Evolutionary conservation across 257 asterid species (phyloP), one percentile per base, ranked within the genome.

Genomic region (Przewalskia tangutica): DNA sequence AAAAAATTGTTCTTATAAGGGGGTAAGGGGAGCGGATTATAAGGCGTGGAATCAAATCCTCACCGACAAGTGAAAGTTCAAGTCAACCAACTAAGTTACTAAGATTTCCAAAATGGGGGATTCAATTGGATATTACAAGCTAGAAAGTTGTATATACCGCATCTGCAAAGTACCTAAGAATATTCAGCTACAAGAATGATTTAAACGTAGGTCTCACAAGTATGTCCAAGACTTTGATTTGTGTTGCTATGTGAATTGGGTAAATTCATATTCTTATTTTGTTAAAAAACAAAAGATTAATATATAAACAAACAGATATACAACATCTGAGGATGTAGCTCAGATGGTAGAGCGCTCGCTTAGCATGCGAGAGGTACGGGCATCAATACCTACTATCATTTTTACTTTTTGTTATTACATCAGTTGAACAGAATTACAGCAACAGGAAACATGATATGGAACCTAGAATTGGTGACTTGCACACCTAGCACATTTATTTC

Each of bases 331-430:
- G 91, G 90, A 85, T 89, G 91, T 89, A 88, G 92, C 90, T 89
- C 92, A 88, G 89, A 89, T 88, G 92, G 93, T 89, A 89, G 90
- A 89, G 90, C 88, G 85, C 89, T 88, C 87, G 89, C 88, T 86
- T 85, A 79, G 89, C 87, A 84, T 87, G 90, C 88, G 88, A 89
- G 87, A 84, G 89, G 88, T 79, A 84, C 85, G 89, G 89, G 89
- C 87, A 84, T 87, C 87, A 86, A 84, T 84, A 85, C 88, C 88
- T n/a, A n/a, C 27, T n/a, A 23, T 42, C 38, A 13, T 12, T 17
- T 32, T 36, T 13, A 34, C 2, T 73, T 18, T 70, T 44, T 2
- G 78, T 70, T 2, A 44, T 44, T 70, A 20, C 56, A 44, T 71
- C 40, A 71, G 9, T 18, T 10, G 58, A 1, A 48, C 20, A 20